Conservation (phyloP, 768 basidiomycete genomes). For the Pleurotus ostreatus region DNA sequence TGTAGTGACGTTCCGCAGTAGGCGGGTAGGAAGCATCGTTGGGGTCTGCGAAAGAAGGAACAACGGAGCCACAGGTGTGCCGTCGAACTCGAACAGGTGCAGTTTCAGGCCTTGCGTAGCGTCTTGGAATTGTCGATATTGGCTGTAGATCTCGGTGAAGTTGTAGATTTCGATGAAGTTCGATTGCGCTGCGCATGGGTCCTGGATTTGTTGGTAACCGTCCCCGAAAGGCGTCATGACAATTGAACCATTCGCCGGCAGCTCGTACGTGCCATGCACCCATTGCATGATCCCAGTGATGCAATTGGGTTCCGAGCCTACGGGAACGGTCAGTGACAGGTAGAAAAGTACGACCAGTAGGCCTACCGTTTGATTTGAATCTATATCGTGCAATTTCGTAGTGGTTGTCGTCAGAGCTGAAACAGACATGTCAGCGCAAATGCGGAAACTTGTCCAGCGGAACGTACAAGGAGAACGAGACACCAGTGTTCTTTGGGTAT, state of each 20-base stretch:
- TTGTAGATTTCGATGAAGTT: constrained; percentile 88
- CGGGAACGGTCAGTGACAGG: neutral
- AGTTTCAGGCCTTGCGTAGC: constrained; percentile 58
- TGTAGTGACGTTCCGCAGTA: constrained; percentile 50
- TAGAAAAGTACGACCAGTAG: neutral
- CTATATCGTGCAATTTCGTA: constrained; percentile 93
- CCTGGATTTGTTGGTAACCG: constrained; percentile 93
- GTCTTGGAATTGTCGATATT: constrained; percentile 77
- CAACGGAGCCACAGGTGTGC: constrained; percentile 67
- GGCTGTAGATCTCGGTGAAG: constrained; percentile 56
- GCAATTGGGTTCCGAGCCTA: constrained; percentile 82
- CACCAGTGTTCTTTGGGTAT: constrained; percentile 83
- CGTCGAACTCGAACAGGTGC: constrained; percentile 77
- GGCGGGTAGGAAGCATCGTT: constrained; percentile 79
- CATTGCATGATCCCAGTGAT: constrained; percentile 86
- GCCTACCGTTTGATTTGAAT: constrained; percentile 79
- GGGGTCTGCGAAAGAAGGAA: constrained; percentile 67
- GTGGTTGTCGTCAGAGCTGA: constrained; percentile 66
- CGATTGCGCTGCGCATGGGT: constrained; percentile 84
- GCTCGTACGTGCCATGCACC: constrained; percentile 78
- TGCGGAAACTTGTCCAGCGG: neutral
- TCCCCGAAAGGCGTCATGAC: constrained; percentile 71
- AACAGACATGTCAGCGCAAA: constrained; percentile 7
- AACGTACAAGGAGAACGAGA: constrained; percentile 86
- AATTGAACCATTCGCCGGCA: constrained; percentile 78